Evolutionary conservation across 495 filamentous ascomycete genomes (phyloP).

Genomic region (Rhypophila decipiens): DNA sequence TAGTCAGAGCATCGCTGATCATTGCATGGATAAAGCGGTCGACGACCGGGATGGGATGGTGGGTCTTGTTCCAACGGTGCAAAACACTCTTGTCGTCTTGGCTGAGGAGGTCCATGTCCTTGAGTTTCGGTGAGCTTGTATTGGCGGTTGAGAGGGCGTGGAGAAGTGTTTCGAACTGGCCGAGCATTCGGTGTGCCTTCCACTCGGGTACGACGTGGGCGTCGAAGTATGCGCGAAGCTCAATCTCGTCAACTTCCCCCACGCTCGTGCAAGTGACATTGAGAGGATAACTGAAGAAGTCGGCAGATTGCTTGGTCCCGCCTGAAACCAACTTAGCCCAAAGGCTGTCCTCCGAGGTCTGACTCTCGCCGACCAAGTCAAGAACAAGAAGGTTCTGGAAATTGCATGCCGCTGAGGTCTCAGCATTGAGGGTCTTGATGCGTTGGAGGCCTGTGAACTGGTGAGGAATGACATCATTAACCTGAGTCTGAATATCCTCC

Average conservation of each 20-base stretch:
- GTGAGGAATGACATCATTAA: constrained; percentile 44
- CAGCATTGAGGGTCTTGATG: constrained; percentile 47
- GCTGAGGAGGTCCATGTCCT: constrained; percentile 12
- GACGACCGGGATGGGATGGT: background rate
- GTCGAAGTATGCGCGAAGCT: constrained; percentile 25
- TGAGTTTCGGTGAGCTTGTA: background rate
- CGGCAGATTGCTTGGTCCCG: constrained; percentile 13
- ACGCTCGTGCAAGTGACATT: constrained; percentile 19
- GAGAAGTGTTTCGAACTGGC: constrained; percentile 18
- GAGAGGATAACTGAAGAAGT: constrained; percentile 21
- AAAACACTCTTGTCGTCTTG: constrained; percentile 7
- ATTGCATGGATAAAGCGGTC: background rate
- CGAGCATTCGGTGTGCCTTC: constrained; percentile 17
- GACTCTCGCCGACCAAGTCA: constrained; percentile 34
- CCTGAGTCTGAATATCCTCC: constrained; percentile 40
- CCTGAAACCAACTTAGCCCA: constrained; percentile 15
- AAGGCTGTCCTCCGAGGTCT: constrained; percentile 10
- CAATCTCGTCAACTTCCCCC: constrained; percentile 1
- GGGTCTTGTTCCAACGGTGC: constrained; percentile 18
- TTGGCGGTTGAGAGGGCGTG: background rate
- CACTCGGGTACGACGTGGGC: constrained; percentile 10
- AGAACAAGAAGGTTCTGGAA: constrained; percentile 56
- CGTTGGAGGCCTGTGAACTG: constrained; percentile 57
- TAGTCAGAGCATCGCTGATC: background rate
- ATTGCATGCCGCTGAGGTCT: constrained; percentile 51